Base-by-base conservation (phyloP, 2,329 filamentous ascomycete genomes). In the Stachybotrys chartarum region DNA sequence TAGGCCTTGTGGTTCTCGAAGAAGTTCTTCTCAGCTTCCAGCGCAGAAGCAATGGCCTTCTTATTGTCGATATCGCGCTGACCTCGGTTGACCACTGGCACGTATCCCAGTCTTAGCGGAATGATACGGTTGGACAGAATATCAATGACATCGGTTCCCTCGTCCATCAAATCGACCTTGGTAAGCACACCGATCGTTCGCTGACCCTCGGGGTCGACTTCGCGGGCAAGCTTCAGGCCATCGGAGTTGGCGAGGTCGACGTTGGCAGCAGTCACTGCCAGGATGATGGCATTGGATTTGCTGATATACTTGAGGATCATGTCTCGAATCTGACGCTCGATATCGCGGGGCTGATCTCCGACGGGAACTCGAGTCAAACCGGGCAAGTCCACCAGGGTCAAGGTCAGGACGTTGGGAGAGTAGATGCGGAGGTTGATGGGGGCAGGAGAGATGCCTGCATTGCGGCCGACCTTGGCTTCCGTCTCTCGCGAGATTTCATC, bases 1-100 rank as follows among this genome's bases (percentile, higher is more conserved):
- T 99, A 99, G 39, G 94, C 93, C 77, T 95, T 96, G 82, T 99
- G 94, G 73, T 93, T 93, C 67, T 99, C 94, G 71, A 99, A 99
- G 73, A 96, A 99, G 70, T 89, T 87, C 81, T 91, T 95, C 79
- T 99, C 94, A 53, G 91, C 85, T 75, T 97, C 93, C 62, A 99
- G 78, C 5, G 94, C 92, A 59, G 87, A 87, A 55, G 90, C 87
- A 68, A 99, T 99, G 44, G 88, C 86, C 77, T 96, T 95, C 79
- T 93, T 96, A 76, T 96, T 96, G 77, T 99, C 94, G 67, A 99
- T 99, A 73, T 99, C 94, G 65, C 94, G 85, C 76, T 99, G 94
- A 51, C 94, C 94, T 76, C 94, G 84, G 79, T 99, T 99, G 70
- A 99, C 94, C 17, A 99, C 94, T 17, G 94, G 94, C 24, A 99